Evolutionary conservation across 1,139 yeast genomes (phyloP), one percentile per base, ranked within the genome.

Genomic region (Taphrina wiesneri): DNA sequence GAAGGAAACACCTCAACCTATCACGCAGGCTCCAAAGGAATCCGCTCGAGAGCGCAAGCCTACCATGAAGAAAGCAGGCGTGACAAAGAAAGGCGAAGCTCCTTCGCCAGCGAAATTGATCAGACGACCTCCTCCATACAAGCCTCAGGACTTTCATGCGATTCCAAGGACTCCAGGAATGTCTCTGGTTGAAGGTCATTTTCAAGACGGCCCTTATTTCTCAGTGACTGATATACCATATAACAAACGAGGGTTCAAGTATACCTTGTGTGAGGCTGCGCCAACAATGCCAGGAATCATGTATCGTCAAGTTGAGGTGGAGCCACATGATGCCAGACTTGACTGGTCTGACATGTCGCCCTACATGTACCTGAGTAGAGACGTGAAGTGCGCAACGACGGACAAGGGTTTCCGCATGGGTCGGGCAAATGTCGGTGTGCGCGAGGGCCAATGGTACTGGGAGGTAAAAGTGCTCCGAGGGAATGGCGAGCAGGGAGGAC

Each of bases 361-460:
- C 5, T 87, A 86, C 1, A 78, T 87, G 0, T 75, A 82, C 9
- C 76, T 86, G 28, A 80, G 81, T 67, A 45, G 49, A 13, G 66
- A 59, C 17, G 69, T 36, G 15, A 76, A 79, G 3, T 78, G 80
- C 23, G 77, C 79, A 0, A 75, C 79, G 13, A 82, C 88, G 0
- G 74, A 76, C 9, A 81, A 81, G 66, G 98, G 98, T 0, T 93
- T 96, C 91, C 79, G 96, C 68, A 86, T 91, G 47, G 85, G 85
- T 0, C 77, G 97, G 56, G 81, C 92, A 3, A 90, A 88, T 74
- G 84, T 88, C 1, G 86, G 91, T 0, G 81, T 92, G 9, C 79
- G 88, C 30, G 92, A 90, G 71, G 99, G 99, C 0, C 76, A 75
- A 32, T 88, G 89, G 81, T 93, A 87, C 75, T 86, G 90, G 77